Evolutionary conservation across 148 eudicot genomes (phyloP).

Genomic region (Pharnaceum exiguum): DNA sequence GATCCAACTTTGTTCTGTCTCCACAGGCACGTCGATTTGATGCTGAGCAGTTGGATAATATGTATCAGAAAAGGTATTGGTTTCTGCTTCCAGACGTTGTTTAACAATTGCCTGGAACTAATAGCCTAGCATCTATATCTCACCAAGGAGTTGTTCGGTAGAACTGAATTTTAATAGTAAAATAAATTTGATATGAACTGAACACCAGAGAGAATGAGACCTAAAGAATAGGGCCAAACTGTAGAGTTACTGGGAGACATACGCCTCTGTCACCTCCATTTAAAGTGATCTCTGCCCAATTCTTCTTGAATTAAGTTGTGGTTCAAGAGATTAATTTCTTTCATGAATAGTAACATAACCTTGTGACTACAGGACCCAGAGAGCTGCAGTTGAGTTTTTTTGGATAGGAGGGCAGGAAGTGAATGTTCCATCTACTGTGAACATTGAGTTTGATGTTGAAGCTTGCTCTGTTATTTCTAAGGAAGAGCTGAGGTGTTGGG

Average conservation of each 20-base stretch:
- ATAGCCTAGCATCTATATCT: no score
- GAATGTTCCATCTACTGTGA: conserved; percentile 14
- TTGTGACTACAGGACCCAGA: conserved; percentile 52
- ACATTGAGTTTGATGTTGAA: conserved; percentile 33
- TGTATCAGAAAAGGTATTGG: conserved; percentile 87
- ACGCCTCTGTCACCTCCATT: no score
- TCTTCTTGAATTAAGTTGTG: no score
- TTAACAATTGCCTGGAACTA: not conserved
- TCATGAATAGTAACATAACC: not conserved
- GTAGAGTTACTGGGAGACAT: no score
- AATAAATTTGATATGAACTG: no score
- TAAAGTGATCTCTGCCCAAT: no score
- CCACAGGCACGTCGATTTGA: conserved; percentile 81
- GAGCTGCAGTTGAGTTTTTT: conserved; percentile 82
- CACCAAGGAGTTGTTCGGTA: no score
- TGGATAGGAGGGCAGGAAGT: conserved; percentile 87
- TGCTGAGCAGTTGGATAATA: conserved; percentile 61
- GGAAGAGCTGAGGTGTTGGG: conserved; percentile 51
- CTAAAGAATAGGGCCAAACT: no score
- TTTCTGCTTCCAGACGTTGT: not conserved
- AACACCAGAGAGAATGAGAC: no score
- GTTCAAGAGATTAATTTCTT: not conserved
- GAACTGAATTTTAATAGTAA: no score
- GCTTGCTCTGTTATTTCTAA: conserved; percentile 42
- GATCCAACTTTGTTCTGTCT: not conserved